phyloP scores from a whole-genome alignment of 2,329 filamentous ascomycete species.

The Chaetomium sp. region DNA sequence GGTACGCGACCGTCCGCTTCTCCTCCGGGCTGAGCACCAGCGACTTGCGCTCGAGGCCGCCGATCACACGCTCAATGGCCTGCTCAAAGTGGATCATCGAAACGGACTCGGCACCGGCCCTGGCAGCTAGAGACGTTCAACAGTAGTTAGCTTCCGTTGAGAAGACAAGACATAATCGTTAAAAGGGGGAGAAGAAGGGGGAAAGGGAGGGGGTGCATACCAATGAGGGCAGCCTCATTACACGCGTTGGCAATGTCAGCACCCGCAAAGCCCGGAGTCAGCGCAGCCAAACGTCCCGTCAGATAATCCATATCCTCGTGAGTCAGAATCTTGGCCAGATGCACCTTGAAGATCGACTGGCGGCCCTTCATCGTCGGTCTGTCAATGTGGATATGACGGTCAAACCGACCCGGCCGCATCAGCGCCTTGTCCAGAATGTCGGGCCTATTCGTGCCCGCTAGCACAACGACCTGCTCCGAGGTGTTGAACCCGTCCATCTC shows the following conservation, averaged over 20 bases:
- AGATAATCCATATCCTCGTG: slow-evolving; percentile 83
- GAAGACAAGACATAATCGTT: background rate
- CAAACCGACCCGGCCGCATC: slow-evolving; percentile 94
- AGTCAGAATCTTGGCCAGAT: slow-evolving; percentile 90
- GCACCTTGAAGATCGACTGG: slow-evolving; percentile 92
- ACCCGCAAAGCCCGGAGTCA: slow-evolving; percentile 94
- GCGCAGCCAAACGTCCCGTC: slow-evolving; percentile 78
- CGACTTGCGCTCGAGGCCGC: slow-evolving; percentile 95
- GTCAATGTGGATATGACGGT: slow-evolving; percentile 93
- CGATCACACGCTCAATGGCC: slow-evolving; percentile 94
- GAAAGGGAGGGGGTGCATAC: slow-evolving; percentile 45
- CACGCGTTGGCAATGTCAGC: slow-evolving; percentile 98
- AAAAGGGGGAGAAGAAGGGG: background rate
- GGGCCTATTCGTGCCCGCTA: slow-evolving; percentile 92
- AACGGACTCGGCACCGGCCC: slow-evolving; percentile 72
- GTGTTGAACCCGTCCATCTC: slow-evolving; percentile 99
- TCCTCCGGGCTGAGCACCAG: slow-evolving; percentile 87
- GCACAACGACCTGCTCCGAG: slow-evolving; percentile 87
- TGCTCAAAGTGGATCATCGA: slow-evolving; percentile 91
- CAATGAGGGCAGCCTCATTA: slow-evolving; percentile 93
- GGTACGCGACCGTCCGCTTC: slow-evolving; percentile 57
- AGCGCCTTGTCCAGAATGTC: slow-evolving; percentile 93
- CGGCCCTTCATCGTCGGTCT: slow-evolving; percentile 93
- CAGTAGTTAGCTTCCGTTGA: slow-evolving; percentile 3
- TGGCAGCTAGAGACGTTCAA: slow-evolving; percentile 66